A percentile compares a stretch with the other conserved stretches of the same genome.
phyloP scores from a whole-genome alignment of 2,329 filamentous ascomycete genomes.

The Samsoniella hepiali region DNA sequence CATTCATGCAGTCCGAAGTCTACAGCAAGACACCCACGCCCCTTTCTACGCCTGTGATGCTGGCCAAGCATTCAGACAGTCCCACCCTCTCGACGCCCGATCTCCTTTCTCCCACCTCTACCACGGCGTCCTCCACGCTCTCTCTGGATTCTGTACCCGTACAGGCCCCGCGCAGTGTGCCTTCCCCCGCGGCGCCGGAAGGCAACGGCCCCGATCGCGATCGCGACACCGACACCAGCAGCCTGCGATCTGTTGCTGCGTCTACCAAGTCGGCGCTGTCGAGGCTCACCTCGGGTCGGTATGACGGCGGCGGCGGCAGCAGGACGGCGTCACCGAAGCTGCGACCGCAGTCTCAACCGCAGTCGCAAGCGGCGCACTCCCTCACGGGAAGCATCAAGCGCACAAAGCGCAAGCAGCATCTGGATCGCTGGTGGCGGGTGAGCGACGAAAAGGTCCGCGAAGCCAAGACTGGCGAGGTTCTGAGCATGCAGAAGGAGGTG shows the following conservation, averaged over 20 bases:
- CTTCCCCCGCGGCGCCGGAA: constrained; percentile 23
- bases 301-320: constrained; percentile 27
- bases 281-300: constrained; percentile 41
- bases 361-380: constrained; percentile 17
- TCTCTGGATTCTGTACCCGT: constrained; percentile 34
- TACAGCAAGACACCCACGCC: constrained; percentile 63
- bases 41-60: constrained; percentile 46
- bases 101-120: constrained; percentile 39
- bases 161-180: constrained; percentile 32
- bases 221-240: constrained; percentile 48
- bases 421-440: constrained; percentile 91
- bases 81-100: constrained; percentile 48
- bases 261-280: constrained; percentile 55
- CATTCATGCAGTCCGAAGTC: constrained; percentile 70
- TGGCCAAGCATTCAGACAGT: constrained; percentile 37
- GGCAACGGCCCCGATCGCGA: constrained; percentile 35
- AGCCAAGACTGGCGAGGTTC: constrained; percentile 84
- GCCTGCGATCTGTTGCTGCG: constrained; percentile 54
- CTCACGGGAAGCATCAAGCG: constrained; percentile 24
- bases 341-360: constrained; percentile 21
- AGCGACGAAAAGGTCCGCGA: constrained; percentile 97
- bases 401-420: constrained; percentile 45
- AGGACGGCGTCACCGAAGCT: constrained; percentile 23
- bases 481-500: constrained; percentile 92
- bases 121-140: constrained; percentile 34